phyloP scores from a whole-genome alignment of 345 rosid genomes.

The Corymbia maculata region DNA sequence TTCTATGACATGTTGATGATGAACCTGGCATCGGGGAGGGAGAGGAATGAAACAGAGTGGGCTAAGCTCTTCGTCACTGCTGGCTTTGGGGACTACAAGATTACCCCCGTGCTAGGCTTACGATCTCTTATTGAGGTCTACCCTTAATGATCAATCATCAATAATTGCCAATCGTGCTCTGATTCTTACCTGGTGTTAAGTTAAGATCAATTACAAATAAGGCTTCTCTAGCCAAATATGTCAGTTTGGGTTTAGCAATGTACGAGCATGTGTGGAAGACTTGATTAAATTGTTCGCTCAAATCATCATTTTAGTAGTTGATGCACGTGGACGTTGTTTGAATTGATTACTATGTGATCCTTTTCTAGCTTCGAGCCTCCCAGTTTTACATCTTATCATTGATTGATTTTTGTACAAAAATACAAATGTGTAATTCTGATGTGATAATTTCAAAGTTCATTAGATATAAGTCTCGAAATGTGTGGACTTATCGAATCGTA shows the following conservation, averaged over 20 bases:
- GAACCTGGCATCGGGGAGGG: not conserved
- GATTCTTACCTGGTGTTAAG: not conserved
- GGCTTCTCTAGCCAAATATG: not conserved
- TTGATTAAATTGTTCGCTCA: not conserved
- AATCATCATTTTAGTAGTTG: not conserved
- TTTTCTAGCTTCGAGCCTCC: not conserved
- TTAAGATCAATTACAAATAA: not conserved
- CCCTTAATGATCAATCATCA: not conserved
- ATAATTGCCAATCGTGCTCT: not conserved
- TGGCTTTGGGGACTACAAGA: constrained; percentile 5
- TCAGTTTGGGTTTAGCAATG: not conserved
- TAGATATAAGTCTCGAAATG: not conserved
- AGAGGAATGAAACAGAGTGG: constrained; percentile 13
- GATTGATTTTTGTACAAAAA: not conserved
- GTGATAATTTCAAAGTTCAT: not conserved
- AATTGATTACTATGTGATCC: not conserved
- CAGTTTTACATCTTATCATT: not conserved
- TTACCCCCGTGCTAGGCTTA: not conserved
- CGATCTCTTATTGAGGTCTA: constrained; percentile 12
- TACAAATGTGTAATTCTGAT: not conserved
- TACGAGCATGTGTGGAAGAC: not conserved
- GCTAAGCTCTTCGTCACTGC: constrained; percentile 10
- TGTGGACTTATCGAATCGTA: not conserved
- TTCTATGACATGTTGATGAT: constrained; percentile 14
- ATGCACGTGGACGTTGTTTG: not conserved